Evolutionary conservation across 1,139 yeast genomes (phyloP), one percentile per base, ranked within the genome.

Genomic region (Suhomyces coccinellae): DNA sequence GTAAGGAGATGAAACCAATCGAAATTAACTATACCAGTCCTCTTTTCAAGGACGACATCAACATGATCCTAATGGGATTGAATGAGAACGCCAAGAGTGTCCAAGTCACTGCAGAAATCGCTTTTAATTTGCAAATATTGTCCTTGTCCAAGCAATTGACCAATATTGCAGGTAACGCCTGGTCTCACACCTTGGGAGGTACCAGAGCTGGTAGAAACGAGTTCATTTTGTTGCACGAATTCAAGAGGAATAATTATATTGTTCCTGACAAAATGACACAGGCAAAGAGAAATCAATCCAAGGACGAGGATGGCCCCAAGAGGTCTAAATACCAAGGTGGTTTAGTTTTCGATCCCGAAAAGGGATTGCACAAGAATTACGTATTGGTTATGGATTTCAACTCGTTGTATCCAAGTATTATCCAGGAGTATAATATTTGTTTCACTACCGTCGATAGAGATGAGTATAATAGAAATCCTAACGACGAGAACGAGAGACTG

Each of bases 171-270:
- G 99, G 99, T 56, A 95, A 93, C 63, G 93, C 97, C 0, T 95
- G 99, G 99, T 81, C 96, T 3, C 90, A 88, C 54, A 93, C 99
- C 0, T 73, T 95, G 45, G 83, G 90, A 46, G 99, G 99, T 66
- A 88, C 98, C 0, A 80, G 99, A 59, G 96, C 97, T 12, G 98
- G 96, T 58, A 81, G 99, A 69, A 93, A 93, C 66, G 99, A 95
- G 65, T 93, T 73, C 62, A 88, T 95, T 77, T 74, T 95, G 63
- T 71, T 93, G 48, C 99, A 95, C 65, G 99, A 95, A 66, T 95
- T 95, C 66, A 77, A 83, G 27, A 82, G 85, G 59, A 83, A 85
- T 58, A 84, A 85, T 10, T 93, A 78, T 59, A 83, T 95, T 56
- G 87, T 90, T 6, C 99, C 99, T 1, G 99, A 93, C 61, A 89